Conservation (phyloP, 208 protist genomes). For the Leishmania arabica region DNA sequence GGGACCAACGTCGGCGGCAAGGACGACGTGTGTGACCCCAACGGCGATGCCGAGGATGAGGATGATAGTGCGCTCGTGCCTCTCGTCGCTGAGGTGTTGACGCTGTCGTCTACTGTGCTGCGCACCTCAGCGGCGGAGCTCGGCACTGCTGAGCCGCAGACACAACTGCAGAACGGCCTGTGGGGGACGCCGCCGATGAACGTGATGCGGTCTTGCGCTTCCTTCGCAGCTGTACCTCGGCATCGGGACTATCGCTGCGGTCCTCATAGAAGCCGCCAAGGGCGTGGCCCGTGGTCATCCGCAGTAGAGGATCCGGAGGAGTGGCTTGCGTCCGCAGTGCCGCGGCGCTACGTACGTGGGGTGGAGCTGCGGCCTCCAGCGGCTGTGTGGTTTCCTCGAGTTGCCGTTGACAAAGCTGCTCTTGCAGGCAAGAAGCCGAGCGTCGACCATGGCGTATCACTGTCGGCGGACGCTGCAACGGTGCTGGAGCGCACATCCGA, state of each 20-base stretch:
- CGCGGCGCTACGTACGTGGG: constrained; percentile 10
- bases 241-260: neutral
- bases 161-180: constrained; percentile 2
- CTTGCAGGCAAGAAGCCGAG: neutral
- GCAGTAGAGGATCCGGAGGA: constrained; percentile 7
- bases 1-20: neutral
- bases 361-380: constrained; percentile 6
- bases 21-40: neutral
- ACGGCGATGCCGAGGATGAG: neutral
- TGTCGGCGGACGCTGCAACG: neutral
- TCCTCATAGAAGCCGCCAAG: neutral
- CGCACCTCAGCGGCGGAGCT: neutral
- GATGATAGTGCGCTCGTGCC: constrained; percentile 22
- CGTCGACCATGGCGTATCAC: neutral
- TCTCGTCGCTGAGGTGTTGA: constrained; percentile 20
- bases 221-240: neutral
- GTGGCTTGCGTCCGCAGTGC: constrained; percentile 4
- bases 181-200: neutral
- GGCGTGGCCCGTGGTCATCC: neutral
- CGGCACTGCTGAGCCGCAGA: neutral
- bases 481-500: neutral
- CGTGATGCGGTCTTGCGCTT: neutral
- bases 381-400: constrained; percentile 7
- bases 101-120: neutral
- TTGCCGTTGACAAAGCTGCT: neutral